Percentiles rank a stretch among this genome's conserved stretches.
Evolutionary conservation across 2,329 filamentous ascomycete species (phyloP).

Genomic region (Teratosphaeria pseudoeucalypti): DNA sequence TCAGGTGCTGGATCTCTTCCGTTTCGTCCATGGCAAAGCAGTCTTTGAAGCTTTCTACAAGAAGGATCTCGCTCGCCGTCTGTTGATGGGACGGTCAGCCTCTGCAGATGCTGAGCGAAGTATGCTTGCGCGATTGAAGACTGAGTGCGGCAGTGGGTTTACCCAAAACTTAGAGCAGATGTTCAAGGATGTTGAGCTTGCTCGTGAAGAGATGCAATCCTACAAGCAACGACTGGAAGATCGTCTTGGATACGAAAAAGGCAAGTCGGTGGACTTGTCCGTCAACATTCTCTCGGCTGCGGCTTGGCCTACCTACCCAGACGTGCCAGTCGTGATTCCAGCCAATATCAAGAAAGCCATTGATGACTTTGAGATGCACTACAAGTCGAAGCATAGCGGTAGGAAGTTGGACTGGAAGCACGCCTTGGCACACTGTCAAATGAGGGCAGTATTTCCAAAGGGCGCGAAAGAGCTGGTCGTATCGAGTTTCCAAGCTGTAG

Average conservation of each 20-base stretch:
- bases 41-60: slow-evolving; percentile 99
- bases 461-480: slow-evolving; percentile 82
- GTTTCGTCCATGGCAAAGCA: slow-evolving; percentile 94
- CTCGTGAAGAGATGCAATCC: slow-evolving; percentile 81
- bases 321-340: slow-evolving; percentile 65
- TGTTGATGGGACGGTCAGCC: slow-evolving; percentile 85
- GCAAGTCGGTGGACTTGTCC: slow-evolving; percentile 59
- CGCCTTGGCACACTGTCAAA: slow-evolving; percentile 76
- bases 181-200: slow-evolving; percentile 96
- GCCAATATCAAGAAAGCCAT: slow-evolving; percentile 64
- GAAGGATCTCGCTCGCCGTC: slow-evolving; percentile 78
- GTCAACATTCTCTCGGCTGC: slow-evolving; percentile 87
- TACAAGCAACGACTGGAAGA: slow-evolving; percentile 63
- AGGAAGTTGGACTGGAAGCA: slow-evolving; percentile 87
- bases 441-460: slow-evolving; percentile 70
- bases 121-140: slow-evolving; percentile 86
- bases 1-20: slow-evolving; percentile 84
- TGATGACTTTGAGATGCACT: slow-evolving; percentile 72
- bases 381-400: slow-evolving; percentile 81
- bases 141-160: slow-evolving; percentile 87
- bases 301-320: slow-evolving; percentile 86
- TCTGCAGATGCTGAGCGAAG: slow-evolving; percentile 91
- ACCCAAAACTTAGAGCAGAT: slow-evolving; percentile 97
- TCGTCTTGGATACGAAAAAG: slow-evolving; percentile 32
- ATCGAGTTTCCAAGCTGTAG: slow-evolving; percentile 82